phyloP scores from a whole-genome alignment of 2,329 filamentous ascomycete genomes.

The Didymella glomerata region DNA sequence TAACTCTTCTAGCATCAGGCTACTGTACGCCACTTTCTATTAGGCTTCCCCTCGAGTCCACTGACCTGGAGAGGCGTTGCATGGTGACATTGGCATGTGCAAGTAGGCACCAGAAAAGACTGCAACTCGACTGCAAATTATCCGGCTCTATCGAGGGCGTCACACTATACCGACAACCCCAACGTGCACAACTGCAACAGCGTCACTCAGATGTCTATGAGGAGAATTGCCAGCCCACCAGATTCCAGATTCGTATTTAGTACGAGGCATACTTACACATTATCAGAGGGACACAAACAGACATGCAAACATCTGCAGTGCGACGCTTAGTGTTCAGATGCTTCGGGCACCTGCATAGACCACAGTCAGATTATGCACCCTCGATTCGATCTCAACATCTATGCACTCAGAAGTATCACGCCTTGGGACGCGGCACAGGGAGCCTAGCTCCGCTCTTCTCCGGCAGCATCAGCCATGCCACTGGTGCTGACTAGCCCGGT shows the following conservation, averaged over 20 bases:
- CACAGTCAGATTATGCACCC: slow-evolving; percentile 14
- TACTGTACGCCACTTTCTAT: neutral
- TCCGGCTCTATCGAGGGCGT: neutral
- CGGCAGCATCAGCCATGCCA: neutral
- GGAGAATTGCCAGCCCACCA: neutral
- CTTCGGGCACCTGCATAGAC: slow-evolving; percentile 5
- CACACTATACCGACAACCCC: neutral
- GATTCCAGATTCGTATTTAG: neutral
- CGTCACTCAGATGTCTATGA: neutral
- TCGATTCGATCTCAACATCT: slow-evolving; percentile 1
- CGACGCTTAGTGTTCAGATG: neutral
- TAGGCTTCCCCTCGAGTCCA: neutral
- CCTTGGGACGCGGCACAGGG: neutral
- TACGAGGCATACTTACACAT: neutral
- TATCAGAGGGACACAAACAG: neutral
- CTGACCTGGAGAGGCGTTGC: neutral
- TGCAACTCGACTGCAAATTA: neutral
- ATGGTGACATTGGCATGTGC: neutral
- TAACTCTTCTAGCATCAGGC: neutral
- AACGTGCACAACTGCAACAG: neutral
- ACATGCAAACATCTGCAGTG: slow-evolving; percentile 2
- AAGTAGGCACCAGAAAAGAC: neutral
- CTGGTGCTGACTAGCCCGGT: neutral
- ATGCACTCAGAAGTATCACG: neutral
- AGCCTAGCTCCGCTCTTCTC: slow-evolving; percentile 1